Percentiles rank a stretch among this genome's conserved stretches.
Evolutionary conservation across 139 green algal genomes (phyloP).

Genomic region (Volvox reticuliferus): DNA sequence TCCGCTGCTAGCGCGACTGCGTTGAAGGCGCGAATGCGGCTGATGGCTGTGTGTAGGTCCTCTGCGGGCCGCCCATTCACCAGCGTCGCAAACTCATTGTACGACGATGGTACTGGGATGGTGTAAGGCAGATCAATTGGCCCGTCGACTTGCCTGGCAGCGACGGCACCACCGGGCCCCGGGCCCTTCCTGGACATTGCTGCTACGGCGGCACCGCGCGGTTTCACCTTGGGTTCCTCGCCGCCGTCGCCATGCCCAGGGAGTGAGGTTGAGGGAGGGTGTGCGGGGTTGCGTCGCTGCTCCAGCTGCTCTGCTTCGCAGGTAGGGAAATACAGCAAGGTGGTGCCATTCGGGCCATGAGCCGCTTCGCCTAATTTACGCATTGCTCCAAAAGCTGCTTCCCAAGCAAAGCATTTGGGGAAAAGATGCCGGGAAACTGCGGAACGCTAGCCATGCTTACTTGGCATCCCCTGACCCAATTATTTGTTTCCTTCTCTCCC

Average conservation of each 20-base stretch:
- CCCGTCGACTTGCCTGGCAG: conserved; percentile 41
- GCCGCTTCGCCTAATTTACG: too few species aligned
- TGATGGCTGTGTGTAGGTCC: conserved; percentile 76
- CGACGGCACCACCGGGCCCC: not conserved
- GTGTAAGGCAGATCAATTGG: conserved; percentile 87
- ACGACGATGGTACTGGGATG: conserved; percentile 78
- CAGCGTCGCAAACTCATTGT: conserved; percentile 74
- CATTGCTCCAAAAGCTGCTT: too few species aligned
- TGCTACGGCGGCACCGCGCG: not conserved
- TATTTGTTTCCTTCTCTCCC: too few species aligned
- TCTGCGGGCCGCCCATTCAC: conserved; percentile 60
- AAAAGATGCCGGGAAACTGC: too few species aligned
- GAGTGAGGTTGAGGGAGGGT: not conserved
- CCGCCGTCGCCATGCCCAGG: not conserved
- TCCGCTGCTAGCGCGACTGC: conserved; percentile 75
- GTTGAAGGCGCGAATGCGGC: conserved; percentile 87
- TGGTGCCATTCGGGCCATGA: too few species aligned
- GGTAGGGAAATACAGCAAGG: too few species aligned
- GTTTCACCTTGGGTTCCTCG: not conserved
- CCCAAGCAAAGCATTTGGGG: too few species aligned
- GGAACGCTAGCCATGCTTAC: too few species aligned
- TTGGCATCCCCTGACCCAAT: too few species aligned
- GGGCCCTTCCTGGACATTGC: not conserved
- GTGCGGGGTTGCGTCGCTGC: conserved; percentile 10
- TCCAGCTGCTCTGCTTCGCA: not conserved